Conservation (phyloP, 2,329 filamentous ascomycete genomes). For the Catunica adiposa region DNA sequence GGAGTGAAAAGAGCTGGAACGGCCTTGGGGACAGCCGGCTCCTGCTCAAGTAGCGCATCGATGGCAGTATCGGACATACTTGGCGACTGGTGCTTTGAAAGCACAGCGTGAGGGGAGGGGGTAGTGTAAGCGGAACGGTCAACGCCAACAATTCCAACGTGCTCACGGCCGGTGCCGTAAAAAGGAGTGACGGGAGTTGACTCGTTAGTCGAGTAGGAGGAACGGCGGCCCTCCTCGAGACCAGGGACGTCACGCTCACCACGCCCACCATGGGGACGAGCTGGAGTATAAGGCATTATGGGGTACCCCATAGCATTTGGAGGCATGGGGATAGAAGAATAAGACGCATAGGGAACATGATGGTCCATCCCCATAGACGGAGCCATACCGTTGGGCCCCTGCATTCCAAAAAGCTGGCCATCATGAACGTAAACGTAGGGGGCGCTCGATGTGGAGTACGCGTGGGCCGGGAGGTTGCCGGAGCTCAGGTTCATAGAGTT, state of each 20-base stretch:
- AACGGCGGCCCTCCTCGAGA: constrained; percentile 44
- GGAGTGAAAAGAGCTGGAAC: constrained; percentile 82
- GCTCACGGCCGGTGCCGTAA: constrained; percentile 42
- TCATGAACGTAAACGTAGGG: constrained; percentile 21
- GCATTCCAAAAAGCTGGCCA: constrained; percentile 24
- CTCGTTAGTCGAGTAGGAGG: constrained; percentile 52
- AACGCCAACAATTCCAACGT: constrained; percentile 33
- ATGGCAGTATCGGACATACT: constrained; percentile 33
- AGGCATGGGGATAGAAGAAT: constrained; percentile 19
- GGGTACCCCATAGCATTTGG: constrained; percentile 21
- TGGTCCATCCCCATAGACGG: not conserved
- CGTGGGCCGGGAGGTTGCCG: constrained; percentile 6
- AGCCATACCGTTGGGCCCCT: constrained; percentile 8
- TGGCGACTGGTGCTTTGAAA: constrained; percentile 28
- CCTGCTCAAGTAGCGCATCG: constrained; percentile 51
- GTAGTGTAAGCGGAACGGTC: constrained; percentile 51
- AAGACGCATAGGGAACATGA: constrained; percentile 1
- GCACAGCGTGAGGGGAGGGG: constrained; percentile 43
- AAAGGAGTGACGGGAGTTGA: constrained; percentile 50
- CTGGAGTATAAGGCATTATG: constrained; percentile 36
- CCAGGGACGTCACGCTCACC: constrained; percentile 36
- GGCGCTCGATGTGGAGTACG: constrained; percentile 7
- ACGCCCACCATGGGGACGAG: constrained; percentile 33
- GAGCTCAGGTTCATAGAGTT: constrained; percentile 22
- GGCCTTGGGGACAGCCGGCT: constrained; percentile 72